A percentile compares a stretch with the other conserved stretches of the same genome.
Evolutionary conservation across 768 basidiomycete genomes (phyloP).

Genomic region (Russula dissimulans): DNA sequence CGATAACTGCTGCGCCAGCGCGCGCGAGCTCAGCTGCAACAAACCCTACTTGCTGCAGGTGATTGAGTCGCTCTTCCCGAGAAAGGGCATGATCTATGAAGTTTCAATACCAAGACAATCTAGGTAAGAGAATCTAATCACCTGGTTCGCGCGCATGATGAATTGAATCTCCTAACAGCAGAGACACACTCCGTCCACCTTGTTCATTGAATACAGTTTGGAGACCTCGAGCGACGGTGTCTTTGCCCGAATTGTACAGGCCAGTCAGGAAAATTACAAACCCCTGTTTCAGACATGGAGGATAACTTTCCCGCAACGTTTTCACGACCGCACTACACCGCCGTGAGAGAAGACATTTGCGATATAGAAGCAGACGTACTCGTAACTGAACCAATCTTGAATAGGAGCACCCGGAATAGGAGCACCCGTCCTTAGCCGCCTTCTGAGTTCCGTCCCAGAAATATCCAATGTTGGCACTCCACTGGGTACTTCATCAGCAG

Average conservation of each 20-base stretch:
- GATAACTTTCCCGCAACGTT: constrained; percentile 92
- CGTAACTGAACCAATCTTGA: constrained; percentile 99
- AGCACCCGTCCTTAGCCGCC: constrained; percentile 80
- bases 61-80: constrained; percentile 71
- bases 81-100: constrained; percentile 59
- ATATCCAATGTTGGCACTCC: constrained; percentile 95
- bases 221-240: constrained; percentile 83
- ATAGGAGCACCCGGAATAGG: too few relatives aligned
- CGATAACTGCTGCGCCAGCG: constrained; percentile 93
- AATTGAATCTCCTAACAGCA: constrained; percentile 86
- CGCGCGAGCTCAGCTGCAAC: constrained; percentile 87
- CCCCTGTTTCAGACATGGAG: constrained; percentile 91
- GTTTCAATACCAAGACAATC: neutral
- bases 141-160: constrained; percentile 57
- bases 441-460: constrained; percentile 93
- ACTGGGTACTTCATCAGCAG: constrained; percentile 85
- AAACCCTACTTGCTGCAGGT: constrained; percentile 79
- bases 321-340: constrained; percentile 71
- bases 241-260: constrained; percentile 91
- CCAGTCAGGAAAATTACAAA: constrained; percentile 93
- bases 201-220: constrained; percentile 92
- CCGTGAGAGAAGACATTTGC: neutral
- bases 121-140: constrained; percentile 23
- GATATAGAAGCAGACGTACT: constrained; percentile 40
- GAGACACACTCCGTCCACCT: constrained; percentile 88